Percentiles rank a stretch among this genome's conserved stretches.
Evolutionary conservation across 352 stramenopile genomes (phyloP).

Genomic region (Thraustochytrium sp.): DNA sequence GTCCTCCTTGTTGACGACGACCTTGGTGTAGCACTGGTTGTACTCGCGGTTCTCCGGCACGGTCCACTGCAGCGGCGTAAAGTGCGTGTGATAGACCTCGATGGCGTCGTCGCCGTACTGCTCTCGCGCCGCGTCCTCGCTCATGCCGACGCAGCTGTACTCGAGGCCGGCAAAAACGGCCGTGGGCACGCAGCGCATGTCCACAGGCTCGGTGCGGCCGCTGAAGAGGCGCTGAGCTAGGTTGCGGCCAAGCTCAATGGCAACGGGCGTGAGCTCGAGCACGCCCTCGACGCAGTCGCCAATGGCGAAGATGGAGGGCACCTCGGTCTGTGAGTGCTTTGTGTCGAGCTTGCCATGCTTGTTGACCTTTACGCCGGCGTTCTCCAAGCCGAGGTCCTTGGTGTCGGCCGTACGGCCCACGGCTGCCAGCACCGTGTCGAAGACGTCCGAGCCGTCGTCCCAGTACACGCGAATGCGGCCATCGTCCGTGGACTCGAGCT

Average conservation of each 20-base stretch:
- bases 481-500: conserved; percentile 76
- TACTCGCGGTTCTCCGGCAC: conserved; percentile 61
- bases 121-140: conserved; percentile 85
- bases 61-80: conserved; percentile 90
- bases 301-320: conserved; percentile 92
- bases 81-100: conserved; percentile 92
- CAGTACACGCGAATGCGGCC: conserved; percentile 72
- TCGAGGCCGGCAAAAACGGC: conserved; percentile 95
- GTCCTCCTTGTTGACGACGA: conserved; percentile 77
- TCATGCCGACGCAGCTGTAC: conserved; percentile 91
- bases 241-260: conserved; percentile 85
- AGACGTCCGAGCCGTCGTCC: conserved; percentile 75
- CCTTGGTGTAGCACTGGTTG: conserved; percentile 86
- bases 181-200: conserved; percentile 57
- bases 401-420: conserved; percentile 88
- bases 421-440: conserved; percentile 91
- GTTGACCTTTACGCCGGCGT: conserved; percentile 69
- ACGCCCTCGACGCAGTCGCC: conserved; percentile 89
- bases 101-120: conserved; percentile 81
- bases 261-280: conserved; percentile 94
- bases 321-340: conserved; percentile 83
- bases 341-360: conserved; percentile 82
- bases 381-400: conserved; percentile 72
- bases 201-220: conserved; percentile 49
- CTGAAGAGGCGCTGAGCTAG: conserved; percentile 86